phyloP scores from a whole-genome alignment of 768 basidiomycete genomes.

The Mycena chlorophos region DNA sequence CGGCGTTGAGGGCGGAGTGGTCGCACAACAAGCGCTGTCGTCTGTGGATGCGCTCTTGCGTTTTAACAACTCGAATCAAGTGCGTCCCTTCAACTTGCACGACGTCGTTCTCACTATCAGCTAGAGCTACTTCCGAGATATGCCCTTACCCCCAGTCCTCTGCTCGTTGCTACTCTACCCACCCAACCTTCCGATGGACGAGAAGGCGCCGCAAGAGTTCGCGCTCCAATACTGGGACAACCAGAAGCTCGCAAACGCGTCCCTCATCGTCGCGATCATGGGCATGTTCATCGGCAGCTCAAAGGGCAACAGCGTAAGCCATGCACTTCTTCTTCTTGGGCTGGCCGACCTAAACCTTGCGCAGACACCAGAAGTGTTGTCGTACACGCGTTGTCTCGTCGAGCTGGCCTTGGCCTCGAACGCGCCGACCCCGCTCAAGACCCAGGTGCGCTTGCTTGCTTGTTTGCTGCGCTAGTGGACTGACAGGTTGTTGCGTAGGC shows the following conservation, averaged over 20 bases:
- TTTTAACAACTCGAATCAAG: slow-evolving; percentile 95
- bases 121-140: slow-evolving; percentile 96
- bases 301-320: slow-evolving; percentile 63
- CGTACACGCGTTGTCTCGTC: slow-evolving; percentile 74
- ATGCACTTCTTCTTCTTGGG: not conserved
- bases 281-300: slow-evolving; percentile 75
- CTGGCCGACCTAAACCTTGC: slow-evolving; percentile 4
- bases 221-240: slow-evolving; percentile 95
- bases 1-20: slow-evolving; percentile 87
- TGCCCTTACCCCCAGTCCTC: slow-evolving; percentile 66
- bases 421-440: slow-evolving; percentile 83
- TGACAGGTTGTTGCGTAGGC: slow-evolving; percentile 33
- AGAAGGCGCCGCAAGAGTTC: slow-evolving; percentile 80
- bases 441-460: slow-evolving; percentile 55
- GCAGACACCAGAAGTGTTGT: slow-evolving; percentile 56
- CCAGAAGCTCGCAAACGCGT: slow-evolving; percentile 81
- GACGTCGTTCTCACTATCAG: slow-evolving; percentile 16
- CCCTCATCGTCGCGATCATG: slow-evolving; percentile 78
- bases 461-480: slow-evolving; percentile 6
- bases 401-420: slow-evolving; percentile 94
- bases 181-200: slow-evolving; percentile 55
- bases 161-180: slow-evolving; percentile 73
- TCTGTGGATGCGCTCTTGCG: slow-evolving; percentile 86
- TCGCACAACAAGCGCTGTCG: slow-evolving; percentile 80
- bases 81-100: slow-evolving; percentile 31